Evolutionary conservation across 257 asterid genomes (phyloP), one percentile per base, ranked within the genome.

Genomic region (Anisodus acutangulus): DNA sequence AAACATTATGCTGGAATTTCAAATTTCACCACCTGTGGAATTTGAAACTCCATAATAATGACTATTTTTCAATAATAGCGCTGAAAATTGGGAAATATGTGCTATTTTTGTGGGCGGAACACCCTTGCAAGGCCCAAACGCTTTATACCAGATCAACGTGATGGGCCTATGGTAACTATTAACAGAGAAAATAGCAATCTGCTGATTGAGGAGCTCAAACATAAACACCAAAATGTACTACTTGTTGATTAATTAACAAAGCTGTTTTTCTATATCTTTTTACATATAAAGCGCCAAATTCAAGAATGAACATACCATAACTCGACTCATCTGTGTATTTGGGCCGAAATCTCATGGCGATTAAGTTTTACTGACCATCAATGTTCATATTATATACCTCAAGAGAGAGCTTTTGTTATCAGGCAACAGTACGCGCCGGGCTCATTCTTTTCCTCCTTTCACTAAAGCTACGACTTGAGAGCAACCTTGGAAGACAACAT

Each of bases 401-500:
- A 15, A 35, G 43, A 81, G 16, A 58, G 17, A 15, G 19, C 54
- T 12, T 26, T 13, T 41, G 43, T 5, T 69, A 26, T 88, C 87
- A 86, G 17, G 88, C 91, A 78, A 62, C 78, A 12, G 57, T 66
- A 66, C 59, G 84, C 9, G 83, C 82, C 3, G 91, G 93, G 89
- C 90, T 90, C 78, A 35, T 80, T 79, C 84, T 85, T 87, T 86
- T 91, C 88, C 71, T 92, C 87, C 89, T 88, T 57, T 87, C 95
- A 37, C 85, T 91, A 53, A 88, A 87, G 92, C 96, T 92, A 43
- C 89, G 90, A 76, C 87, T 90, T 4, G 91, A 93, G 62, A 86
- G 88, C 86, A 94, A 11, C 90, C 88, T 88, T 2, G 97, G 98
- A 57, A 93, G 88, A 86, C 98, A 94, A 81, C 94, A 92, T 43